Conservation (phyloP, 2,329 filamentous ascomycete species). For the Aureobasidium sp. region DNA sequence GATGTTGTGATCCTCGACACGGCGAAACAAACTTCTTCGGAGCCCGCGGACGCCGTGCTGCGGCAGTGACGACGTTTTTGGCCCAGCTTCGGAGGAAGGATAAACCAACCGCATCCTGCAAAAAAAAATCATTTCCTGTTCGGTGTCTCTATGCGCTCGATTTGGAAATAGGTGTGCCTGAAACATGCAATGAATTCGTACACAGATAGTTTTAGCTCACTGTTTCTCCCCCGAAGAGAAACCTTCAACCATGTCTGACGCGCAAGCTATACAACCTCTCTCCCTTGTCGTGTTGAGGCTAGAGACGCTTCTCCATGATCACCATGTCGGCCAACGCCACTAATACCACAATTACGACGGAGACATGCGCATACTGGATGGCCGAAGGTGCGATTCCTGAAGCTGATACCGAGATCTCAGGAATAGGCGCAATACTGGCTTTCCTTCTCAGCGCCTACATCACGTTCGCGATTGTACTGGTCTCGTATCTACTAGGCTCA, state of each 20-base stretch:
- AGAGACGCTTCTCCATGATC: too few species aligned
- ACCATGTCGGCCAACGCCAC: neutral
- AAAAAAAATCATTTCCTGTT: neutral
- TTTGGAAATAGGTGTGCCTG: neutral
- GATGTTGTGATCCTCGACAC: neutral
- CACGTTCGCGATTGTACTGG: slow-evolving; percentile 16
- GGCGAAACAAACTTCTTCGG: neutral
- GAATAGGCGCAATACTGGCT: slow-evolving; percentile 18
- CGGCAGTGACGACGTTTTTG: neutral
- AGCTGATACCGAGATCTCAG: slow-evolving; percentile 18
- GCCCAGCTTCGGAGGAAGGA: too few species aligned
- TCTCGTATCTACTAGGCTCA: slow-evolving; percentile 13
- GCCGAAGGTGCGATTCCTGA: slow-evolving; percentile 7
- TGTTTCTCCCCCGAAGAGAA: neutral
- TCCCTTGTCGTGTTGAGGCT: neutral
- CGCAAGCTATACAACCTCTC: neutral
- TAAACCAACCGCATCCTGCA: neutral
- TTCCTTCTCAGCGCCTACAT: slow-evolving; percentile 19
- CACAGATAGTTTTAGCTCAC: neutral
- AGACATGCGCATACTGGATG: neutral
- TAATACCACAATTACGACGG: neutral
- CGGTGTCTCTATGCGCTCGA: neutral
- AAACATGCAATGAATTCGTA: neutral
- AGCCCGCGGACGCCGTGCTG: neutral
- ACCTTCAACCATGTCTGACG: neutral